Conservation (phyloP, 306 rosid species). For the Quercus aquifolioides region DNA sequence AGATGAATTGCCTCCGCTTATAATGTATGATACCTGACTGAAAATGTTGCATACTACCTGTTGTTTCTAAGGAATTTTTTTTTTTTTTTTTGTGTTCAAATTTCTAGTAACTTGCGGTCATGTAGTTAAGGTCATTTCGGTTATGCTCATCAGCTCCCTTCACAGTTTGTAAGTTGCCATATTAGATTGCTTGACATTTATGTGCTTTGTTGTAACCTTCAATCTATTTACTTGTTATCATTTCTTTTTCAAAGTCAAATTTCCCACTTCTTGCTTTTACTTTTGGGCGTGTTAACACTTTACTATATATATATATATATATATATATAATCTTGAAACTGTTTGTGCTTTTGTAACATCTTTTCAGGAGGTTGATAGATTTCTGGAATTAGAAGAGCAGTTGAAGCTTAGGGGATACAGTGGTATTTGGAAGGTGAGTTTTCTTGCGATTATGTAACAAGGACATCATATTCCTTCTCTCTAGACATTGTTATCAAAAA, state of each 20-base stretch:
- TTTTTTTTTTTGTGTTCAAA: neutral
- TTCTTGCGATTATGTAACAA: constrained; percentile 15
- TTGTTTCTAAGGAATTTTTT: neutral
- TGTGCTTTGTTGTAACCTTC: too few relatives aligned
- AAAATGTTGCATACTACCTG: neutral
- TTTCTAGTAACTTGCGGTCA: neutral
- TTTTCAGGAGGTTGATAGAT: constrained; percentile 92
- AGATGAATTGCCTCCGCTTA: constrained; percentile 5
- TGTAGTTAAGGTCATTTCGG: neutral
- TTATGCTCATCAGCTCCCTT: neutral
- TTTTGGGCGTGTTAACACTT: too few relatives aligned
- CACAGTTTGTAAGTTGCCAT: neutral
- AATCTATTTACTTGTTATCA: neutral
- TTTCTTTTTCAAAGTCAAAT: neutral
- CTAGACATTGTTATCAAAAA: constrained; percentile 1
- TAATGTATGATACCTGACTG: neutral
- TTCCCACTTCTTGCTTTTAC: too few relatives aligned
- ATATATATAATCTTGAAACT: neutral
- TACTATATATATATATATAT: neutral
- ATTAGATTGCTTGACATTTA: neutral
- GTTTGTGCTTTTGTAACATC: constrained; percentile 14
- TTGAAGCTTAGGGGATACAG: constrained; percentile 63
- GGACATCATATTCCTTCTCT: constrained; percentile 7
- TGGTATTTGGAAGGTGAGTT: constrained; percentile 88
- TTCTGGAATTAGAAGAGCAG: constrained; percentile 65